Conservation (phyloP, 805 yeast species). For the Kurtzmaniella fragi region DNA sequence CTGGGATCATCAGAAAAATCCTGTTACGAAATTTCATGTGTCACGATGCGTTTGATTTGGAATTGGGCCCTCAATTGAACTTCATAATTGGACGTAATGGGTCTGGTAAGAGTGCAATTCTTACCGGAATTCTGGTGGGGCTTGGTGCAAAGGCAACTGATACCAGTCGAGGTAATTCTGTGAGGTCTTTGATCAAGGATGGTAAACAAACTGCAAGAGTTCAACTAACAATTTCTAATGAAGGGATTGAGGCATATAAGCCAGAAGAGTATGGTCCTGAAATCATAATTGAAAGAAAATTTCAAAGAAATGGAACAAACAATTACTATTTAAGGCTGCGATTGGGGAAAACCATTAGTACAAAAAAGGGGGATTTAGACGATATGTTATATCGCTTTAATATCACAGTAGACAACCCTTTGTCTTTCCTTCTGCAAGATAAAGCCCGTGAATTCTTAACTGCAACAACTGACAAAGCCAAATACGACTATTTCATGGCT, state of each 20-base stretch:
- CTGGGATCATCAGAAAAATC: conserved; percentile 68
- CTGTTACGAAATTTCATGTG: conserved; percentile 80
- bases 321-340: conserved; percentile 53
- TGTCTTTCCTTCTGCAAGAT: conserved; percentile 90
- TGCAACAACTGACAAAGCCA: conserved; percentile 63
- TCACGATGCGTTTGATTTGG: conserved; percentile 73
- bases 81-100: conserved; percentile 90
- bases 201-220: conserved; percentile 70
- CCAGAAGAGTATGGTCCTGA: conserved; percentile 62
- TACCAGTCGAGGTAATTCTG: conserved; percentile 76
- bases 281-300: conserved; percentile 65
- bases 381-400: conserved; percentile 65
- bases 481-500: conserved; percentile 72
- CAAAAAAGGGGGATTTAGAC: conserved; percentile 60
- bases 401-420: conserved; percentile 82
- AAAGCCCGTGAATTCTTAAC: conserved; percentile 88
- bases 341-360: conserved; percentile 48
- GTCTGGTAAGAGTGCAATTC: conserved; percentile 82
- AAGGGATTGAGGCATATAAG: conserved; percentile 60
- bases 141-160: conserved; percentile 84
- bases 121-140: conserved; percentile 84
- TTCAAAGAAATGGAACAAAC: conserved; percentile 48
- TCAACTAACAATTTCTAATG: conserved; percentile 57
- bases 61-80: conserved; percentile 74
- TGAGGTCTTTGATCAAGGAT: conserved; percentile 68